Percentiles rank a stretch among this genome's conserved stretches.
Conservation (phyloP, 345 rosid genomes). For the Corchorus capsularis region DNA sequence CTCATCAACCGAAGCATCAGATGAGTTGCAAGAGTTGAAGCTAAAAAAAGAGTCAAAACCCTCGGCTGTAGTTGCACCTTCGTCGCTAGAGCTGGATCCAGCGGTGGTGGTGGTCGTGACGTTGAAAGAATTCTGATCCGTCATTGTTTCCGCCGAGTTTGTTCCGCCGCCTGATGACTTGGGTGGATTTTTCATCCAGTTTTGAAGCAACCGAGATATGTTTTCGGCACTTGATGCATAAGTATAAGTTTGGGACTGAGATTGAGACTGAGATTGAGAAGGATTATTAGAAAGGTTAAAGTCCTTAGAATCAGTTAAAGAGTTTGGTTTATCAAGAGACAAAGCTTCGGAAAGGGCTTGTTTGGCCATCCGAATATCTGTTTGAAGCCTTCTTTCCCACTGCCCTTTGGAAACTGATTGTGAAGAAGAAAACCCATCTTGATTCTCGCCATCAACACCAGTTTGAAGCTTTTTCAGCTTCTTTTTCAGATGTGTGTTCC, state of each 20-base stretch:
- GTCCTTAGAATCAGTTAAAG: conserved; percentile 22
- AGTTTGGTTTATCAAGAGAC: conserved; percentile 54
- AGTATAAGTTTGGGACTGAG: conserved; percentile 20
- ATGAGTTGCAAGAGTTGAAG: conserved; percentile 42
- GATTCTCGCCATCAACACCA: conserved; percentile 33
- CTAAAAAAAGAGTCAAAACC: conserved; percentile 50
- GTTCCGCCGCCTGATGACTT: conserved; percentile 16
- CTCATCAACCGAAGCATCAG: conserved; percentile 41
- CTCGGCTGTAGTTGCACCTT: conserved; percentile 34
- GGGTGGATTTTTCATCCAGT: conserved; percentile 58
- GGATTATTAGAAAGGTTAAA: background rate
- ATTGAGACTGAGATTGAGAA: background rate
- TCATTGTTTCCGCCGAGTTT: conserved; percentile 24
- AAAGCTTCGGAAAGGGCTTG: conserved; percentile 82
- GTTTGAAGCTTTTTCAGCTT: conserved; percentile 66
- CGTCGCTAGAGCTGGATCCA: conserved; percentile 30
- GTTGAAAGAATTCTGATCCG: conserved; percentile 35
- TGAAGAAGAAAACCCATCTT: conserved; percentile 42
- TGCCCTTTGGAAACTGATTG: conserved; percentile 14
- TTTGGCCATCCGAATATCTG: conserved; percentile 83
- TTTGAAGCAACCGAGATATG: conserved; percentile 64
- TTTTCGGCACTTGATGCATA: conserved; percentile 74
- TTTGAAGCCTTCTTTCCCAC: conserved; percentile 56
- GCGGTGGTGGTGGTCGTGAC: background rate
- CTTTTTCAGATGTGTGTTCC: conserved; percentile 93